Conservation (phyloP, 225 moss, liverwort and hornwort genomes). For the Pseudoscleropodium purum region DNA sequence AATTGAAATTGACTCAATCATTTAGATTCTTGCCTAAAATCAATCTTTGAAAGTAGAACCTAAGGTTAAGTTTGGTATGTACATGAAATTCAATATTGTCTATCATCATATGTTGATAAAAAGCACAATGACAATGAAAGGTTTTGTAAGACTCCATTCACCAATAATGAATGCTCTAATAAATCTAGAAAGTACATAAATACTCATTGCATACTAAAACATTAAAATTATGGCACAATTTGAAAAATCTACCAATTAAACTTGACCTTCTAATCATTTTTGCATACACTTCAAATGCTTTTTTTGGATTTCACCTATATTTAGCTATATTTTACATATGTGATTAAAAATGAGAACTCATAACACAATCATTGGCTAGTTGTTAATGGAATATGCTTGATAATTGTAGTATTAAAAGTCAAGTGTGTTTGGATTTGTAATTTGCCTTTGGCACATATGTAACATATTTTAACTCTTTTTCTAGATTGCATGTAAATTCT, state of each 20-base stretch:
- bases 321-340: neutral
- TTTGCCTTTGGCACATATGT: neutral
- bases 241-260: neutral
- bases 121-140: too few relatives aligned
- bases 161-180: neutral
- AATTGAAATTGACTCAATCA: neutral
- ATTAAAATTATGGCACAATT: neutral
- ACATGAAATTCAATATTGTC: too few relatives aligned
- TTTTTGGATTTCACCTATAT: neutral
- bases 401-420: too few relatives aligned
- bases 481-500: neutral
- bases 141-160: too few relatives aligned
- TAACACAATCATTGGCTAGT: rapidly evolving
- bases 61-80: neutral
- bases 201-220: neutral
- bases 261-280: neutral
- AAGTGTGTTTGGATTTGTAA: neutral
- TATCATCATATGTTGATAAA: too few relatives aligned
- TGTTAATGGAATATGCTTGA: too few relatives aligned
- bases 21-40: neutral
- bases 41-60: neutral
- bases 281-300: neutral
- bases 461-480: neutral
- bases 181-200: neutral
- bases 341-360: neutral